These are phyloP conservation scores for Boletus coccyginus DNA, from an alignment of 768 basidiomycete genomes.

Conservation along the genomic window DNA sequence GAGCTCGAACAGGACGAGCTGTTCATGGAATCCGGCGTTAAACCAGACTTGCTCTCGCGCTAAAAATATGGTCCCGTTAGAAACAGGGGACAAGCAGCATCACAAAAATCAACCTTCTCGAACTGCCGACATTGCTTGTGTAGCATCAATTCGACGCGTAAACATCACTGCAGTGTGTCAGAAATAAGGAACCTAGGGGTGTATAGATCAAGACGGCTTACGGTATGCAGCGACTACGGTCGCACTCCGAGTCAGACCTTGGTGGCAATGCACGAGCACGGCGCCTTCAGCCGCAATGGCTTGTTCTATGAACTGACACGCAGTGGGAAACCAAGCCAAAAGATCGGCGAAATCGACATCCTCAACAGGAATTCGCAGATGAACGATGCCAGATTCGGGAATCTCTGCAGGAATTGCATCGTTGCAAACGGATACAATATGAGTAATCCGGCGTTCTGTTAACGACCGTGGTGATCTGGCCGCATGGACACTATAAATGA, in stretches of 20 bases:
- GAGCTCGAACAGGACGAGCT: conserved; percentile 71
- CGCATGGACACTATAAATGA: conserved; percentile 54
- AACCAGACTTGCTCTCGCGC: conserved; percentile 78
- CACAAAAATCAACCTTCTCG: conserved; percentile 46
- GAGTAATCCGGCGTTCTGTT: conserved; percentile 72
- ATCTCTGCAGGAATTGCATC: conserved; percentile 71
- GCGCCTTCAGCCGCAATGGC: conserved; percentile 57
- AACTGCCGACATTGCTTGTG: conserved; percentile 59
- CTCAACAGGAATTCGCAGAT: conserved; percentile 68
- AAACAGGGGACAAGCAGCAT: neutral
- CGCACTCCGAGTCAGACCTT: conserved; percentile 65
- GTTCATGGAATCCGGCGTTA: conserved; percentile 76
- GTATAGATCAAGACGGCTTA: conserved; percentile 34
- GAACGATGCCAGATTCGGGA: conserved; percentile 64
- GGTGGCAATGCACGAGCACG: conserved; percentile 65
- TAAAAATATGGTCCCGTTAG: conserved; percentile 24
- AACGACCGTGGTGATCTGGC: conserved; percentile 70
- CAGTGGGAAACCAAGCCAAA: conserved; percentile 61
- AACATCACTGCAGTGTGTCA: conserved; percentile 56
- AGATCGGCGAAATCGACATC: conserved; percentile 71
- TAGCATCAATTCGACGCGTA: conserved; percentile 51
- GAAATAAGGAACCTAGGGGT: conserved; percentile 2
- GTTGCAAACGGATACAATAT: conserved; percentile 74
- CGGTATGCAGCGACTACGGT: conserved; percentile 76
- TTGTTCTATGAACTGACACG: conserved; percentile 64